Evolutionary conservation across 805 yeast genomes (phyloP), one percentile per base, ranked within the genome.

Genomic region (Candida odintsovae): DNA sequence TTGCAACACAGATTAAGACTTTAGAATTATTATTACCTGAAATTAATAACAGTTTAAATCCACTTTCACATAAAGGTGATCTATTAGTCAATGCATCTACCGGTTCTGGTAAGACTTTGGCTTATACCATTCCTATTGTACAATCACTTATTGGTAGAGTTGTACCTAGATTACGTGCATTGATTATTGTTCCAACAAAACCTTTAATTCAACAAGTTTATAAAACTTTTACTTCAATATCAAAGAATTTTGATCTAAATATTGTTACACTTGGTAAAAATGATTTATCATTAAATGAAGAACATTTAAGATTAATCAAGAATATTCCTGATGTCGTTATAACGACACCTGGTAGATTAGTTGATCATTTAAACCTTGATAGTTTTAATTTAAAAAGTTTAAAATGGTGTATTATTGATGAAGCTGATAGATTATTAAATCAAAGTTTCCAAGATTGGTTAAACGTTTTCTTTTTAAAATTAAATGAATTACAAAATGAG

Each of bases 361-460:
- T 86, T n/a, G 95, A 86, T 47, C 92, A 86, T 64, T 58, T 86
- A 50, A 59, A 57, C 35, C 38, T 67, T 55, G 48, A 58, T 39
- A 61, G 69, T 36, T 62, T 85, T 16, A 68, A 65, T 48, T 64
- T 90, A 49, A 63, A 67, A 21, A 70, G 74, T 43, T 70, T 90
- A 48, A 71, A 78, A 51, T 85, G 74, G 61, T 68, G 86, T 56
- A 79, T 86, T 11, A 75, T 86, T 43, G 95, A 86, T 66, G 95
- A 86, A 64, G 95, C 92, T 9, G 95, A 86, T 65, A 70, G 89
- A 50, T 66, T 86, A 48, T 69, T 94, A 53, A 89, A 88, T 59
- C 97, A 94, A 63, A 79, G 86, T 13, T 94, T 89, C 65, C 97
- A 94, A 66, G 89, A 90, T 62, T 94, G 99, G 99, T 86, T 67